These are phyloP conservation scores for Phytopythium litorale DNA, from an alignment of 352 stramenopile genomes.

Conservation along the genomic window DNA sequence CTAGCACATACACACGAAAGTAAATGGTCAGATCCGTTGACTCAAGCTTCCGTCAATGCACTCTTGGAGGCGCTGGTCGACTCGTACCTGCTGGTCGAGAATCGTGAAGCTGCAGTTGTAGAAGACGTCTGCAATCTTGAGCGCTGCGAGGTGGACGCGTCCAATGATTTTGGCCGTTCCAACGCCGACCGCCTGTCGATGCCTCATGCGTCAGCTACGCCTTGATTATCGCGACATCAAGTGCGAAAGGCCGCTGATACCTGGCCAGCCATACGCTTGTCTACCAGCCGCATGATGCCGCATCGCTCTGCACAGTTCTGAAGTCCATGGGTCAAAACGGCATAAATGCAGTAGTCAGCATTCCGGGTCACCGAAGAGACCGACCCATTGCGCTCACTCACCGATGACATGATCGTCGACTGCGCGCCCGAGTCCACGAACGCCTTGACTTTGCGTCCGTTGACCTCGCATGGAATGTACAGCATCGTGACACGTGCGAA, in stretches of 20 bases:
- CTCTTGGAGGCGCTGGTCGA: neutral
- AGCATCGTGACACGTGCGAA: conserved; percentile 88
- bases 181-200: conserved; percentile 88
- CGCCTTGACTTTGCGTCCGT: conserved; percentile 80
- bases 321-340: neutral
- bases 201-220: conserved; percentile 9
- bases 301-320: conserved; percentile 88
- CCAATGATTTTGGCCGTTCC: conserved; percentile 96
- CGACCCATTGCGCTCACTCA: conserved; percentile 2
- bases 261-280: conserved; percentile 87
- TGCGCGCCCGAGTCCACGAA: conserved; percentile 90
- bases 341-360: neutral
- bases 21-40: neutral
- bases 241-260: conserved; percentile 16
- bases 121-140: conserved; percentile 89
- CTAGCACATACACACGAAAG: conserved; percentile 19
- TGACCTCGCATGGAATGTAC: conserved; percentile 86
- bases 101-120: conserved; percentile 96
- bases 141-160: conserved; percentile 90
- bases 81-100: conserved; percentile 67
- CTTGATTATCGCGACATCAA: no score
- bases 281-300: conserved; percentile 87
- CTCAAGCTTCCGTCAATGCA: neutral
- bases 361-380: neutral
- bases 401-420: conserved; percentile 91